These are phyloP conservation scores for Primulina huaijiensis DNA, from an alignment of 257 asterid species.

Conservation along the genomic window DNA sequence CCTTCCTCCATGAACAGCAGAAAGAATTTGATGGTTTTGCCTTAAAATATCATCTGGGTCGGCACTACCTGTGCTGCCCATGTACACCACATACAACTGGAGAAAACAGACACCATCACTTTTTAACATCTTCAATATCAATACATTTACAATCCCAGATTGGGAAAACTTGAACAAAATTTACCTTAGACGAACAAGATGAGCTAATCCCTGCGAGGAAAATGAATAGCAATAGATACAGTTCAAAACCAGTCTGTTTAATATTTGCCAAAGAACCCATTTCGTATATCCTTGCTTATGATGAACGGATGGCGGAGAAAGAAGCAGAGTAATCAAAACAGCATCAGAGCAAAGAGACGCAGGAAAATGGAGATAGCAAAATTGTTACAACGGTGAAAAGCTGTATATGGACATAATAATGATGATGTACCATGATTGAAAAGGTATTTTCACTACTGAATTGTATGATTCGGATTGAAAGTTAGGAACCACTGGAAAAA, in stretches of 20 bases:
- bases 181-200: slow-evolving; percentile 71
- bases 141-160: not conserved
- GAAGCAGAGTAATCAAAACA: not conserved
- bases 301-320: slow-evolving; percentile 14
- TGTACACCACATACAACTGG: slow-evolving; percentile 90
- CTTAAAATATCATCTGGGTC: slow-evolving; percentile 74
- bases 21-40: slow-evolving; percentile 73
- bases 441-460: slow-evolving; percentile 1
- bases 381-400: slow-evolving; percentile 18
- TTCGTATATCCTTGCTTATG: slow-evolving; percentile 21
- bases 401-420: not conserved
- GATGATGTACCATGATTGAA: not conserved
- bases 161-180: not conserved
- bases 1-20: slow-evolving; percentile 80
- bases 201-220: slow-evolving; percentile 43
- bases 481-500: slow-evolving; percentile 18
- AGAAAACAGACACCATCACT: not conserved
- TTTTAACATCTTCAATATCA: not conserved
- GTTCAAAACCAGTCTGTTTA: slow-evolving; percentile 30
- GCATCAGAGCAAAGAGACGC: slow-evolving; percentile 15
- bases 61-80: slow-evolving; percentile 71
- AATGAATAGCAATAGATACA: slow-evolving; percentile 37
- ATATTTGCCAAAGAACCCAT: slow-evolving; percentile 52
- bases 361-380: slow-evolving; percentile 9
- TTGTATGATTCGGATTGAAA: slow-evolving; percentile 7